Evolutionary conservation across 495 filamentous ascomycete genomes (phyloP).

Genomic region (Hypomontagnella monticulosa): DNA sequence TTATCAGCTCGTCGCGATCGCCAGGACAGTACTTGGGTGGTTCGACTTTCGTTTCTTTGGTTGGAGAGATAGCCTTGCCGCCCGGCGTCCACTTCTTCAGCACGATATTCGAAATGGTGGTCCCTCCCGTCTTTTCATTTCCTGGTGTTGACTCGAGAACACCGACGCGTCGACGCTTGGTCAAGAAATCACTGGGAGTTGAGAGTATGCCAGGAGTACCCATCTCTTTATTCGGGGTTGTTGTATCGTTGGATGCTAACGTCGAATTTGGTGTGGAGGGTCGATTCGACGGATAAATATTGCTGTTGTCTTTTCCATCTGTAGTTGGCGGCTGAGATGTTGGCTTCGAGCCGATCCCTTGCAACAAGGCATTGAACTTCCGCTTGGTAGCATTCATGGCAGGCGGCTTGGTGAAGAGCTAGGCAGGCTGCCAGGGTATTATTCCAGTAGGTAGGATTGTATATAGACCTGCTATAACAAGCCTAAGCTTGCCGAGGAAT

Average conservation of each 20-base stretch:
- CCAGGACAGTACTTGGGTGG: constrained; percentile 78
- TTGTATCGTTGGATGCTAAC: constrained; percentile 26
- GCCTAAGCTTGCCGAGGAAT: constrained; percentile 15
- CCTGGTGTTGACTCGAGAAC: constrained; percentile 35
- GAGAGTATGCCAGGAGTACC: constrained; percentile 12
- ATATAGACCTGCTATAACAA: not conserved
- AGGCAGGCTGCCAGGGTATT: constrained; percentile 18
- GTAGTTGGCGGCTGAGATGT: constrained; percentile 27
- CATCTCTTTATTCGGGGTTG: constrained; percentile 41
- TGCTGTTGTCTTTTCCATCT: constrained; percentile 30
- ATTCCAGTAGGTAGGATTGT: constrained; percentile 15
- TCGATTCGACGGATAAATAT: constrained; percentile 33
- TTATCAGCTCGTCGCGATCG: constrained; percentile 84
- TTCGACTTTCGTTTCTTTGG: constrained; percentile 34
- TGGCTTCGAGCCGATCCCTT: constrained; percentile 58
- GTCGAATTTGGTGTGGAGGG: constrained; percentile 32
- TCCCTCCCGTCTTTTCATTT: constrained; percentile 32
- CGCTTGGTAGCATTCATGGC: constrained; percentile 65
- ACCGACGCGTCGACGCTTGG: constrained; percentile 59
- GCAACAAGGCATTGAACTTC: constrained; percentile 66
- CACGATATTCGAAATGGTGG: constrained; percentile 53
- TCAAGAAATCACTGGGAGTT: constrained; percentile 48
- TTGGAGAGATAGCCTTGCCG: constrained; percentile 17
- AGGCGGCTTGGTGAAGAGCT: constrained; percentile 10
- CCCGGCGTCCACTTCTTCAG: constrained; percentile 53